Evolutionary conservation across 208 protist genomes (phyloP).

Genomic region (Polymyxa betae): DNA sequence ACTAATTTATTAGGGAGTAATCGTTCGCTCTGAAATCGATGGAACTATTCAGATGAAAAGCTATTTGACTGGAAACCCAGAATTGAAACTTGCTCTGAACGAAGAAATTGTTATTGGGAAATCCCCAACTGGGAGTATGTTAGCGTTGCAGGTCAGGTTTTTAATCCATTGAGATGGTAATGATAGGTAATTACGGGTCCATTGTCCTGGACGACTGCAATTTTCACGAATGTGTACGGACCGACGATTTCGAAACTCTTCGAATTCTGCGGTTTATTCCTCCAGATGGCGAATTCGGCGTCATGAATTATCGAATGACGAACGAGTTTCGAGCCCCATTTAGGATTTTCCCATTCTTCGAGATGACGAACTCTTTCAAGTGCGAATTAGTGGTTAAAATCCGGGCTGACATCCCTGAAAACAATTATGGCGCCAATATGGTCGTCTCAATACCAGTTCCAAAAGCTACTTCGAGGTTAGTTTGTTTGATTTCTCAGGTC

Average conservation of each 20-base stretch:
- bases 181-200: constrained; percentile 60
- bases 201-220: constrained; percentile 80
- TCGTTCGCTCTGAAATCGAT: constrained; percentile 79
- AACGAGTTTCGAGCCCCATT: constrained; percentile 61
- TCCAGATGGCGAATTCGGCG: constrained; percentile 79
- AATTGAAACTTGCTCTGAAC: constrained; percentile 80
- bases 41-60: constrained; percentile 85
- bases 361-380: constrained; percentile 63
- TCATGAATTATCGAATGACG: constrained; percentile 84
- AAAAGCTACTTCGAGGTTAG: constrained; percentile 56
- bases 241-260: constrained; percentile 77
- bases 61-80: constrained; percentile 83
- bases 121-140: neutral
- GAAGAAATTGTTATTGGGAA: constrained; percentile 79
- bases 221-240: constrained; percentile 79
- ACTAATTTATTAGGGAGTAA: constrained; percentile 62
- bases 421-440: constrained; percentile 63
- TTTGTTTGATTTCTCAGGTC: neutral
- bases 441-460: constrained; percentile 66
- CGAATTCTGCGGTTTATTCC: constrained; percentile 75
- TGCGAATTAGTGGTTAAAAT: constrained; percentile 67
- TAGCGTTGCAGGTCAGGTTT: neutral
- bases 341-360: constrained; percentile 65
- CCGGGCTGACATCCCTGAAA: constrained; percentile 54
- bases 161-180: neutral